Conservation (phyloP, 2,329 filamentous ascomycete species). For the Magnaporthales sp. region DNA sequence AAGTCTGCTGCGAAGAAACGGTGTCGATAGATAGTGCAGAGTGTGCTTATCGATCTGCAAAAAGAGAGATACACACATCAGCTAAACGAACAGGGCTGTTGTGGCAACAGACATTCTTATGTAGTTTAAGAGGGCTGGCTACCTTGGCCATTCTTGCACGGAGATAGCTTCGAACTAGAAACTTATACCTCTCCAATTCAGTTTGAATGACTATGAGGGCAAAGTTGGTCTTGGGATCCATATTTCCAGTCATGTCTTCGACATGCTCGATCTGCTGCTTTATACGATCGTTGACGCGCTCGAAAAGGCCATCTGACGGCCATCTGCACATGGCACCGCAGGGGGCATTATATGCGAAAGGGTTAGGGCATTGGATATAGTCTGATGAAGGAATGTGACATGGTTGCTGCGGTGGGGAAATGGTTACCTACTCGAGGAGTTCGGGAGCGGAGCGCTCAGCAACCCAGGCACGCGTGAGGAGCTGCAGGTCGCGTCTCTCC, state of each 20-base stretch:
- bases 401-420: background rate
- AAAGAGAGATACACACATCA: slow-evolving; percentile 3
- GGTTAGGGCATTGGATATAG: background rate
- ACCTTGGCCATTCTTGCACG: slow-evolving; percentile 84
- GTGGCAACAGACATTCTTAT: slow-evolving; percentile 9
- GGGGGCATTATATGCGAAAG: background rate
- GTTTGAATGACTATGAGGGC: slow-evolving; percentile 92
- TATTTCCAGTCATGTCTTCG: slow-evolving; percentile 61
- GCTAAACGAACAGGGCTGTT: background rate
- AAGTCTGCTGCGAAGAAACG: slow-evolving; percentile 50
- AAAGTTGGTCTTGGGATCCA: slow-evolving; percentile 89
- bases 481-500: slow-evolving; percentile 70
- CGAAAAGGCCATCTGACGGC: slow-evolving; percentile 66
- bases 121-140: slow-evolving; percentile 15
- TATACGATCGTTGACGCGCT: slow-evolving; percentile 63
- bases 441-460: slow-evolving; percentile 86
- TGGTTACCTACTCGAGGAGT: slow-evolving; percentile 59
- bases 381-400: background rate
- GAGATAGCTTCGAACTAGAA: slow-evolving; percentile 74
- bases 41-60: slow-evolving; percentile 66
- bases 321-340: slow-evolving; percentile 32
- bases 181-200: slow-evolving; percentile 90
- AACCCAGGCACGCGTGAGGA: slow-evolving; percentile 85
- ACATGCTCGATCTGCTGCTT: slow-evolving; percentile 28
- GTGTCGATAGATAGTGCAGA: slow-evolving; percentile 59